Evolutionary conservation across 352 stramenopile species (phyloP).

Genomic region (Phytophthora pinifolia): DNA sequence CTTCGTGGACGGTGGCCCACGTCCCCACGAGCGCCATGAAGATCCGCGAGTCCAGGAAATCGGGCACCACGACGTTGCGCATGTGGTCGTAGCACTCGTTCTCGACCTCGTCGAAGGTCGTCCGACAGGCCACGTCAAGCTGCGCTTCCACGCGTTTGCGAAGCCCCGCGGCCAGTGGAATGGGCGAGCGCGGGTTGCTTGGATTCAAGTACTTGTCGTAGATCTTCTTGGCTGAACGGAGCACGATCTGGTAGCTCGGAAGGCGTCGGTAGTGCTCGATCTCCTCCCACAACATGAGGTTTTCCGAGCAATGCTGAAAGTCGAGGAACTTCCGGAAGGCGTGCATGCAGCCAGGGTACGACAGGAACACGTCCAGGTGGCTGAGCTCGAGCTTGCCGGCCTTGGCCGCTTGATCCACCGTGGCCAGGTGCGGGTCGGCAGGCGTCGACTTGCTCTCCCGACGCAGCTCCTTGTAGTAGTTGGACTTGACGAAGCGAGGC

Average conservation of each 20-base stretch:
- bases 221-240: slow-evolving; percentile 82
- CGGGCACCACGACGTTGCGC: slow-evolving; percentile 69
- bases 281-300: slow-evolving; percentile 85
- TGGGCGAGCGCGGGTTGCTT: slow-evolving; percentile 48
- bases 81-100: slow-evolving; percentile 76
- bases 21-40: slow-evolving; percentile 85
- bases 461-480: slow-evolving; percentile 66
- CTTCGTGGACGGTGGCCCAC: slow-evolving; percentile 73
- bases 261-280: slow-evolving; percentile 81
- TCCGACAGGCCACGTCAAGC: slow-evolving; percentile 64
- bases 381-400: slow-evolving; percentile 70
- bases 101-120: slow-evolving; percentile 77
- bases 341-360: slow-evolving; percentile 63
- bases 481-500: slow-evolving; percentile 74
- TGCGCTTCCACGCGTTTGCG: slow-evolving; percentile 48
- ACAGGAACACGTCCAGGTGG: slow-evolving; percentile 75
- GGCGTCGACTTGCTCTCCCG: slow-evolving; percentile 42
- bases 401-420: slow-evolving; percentile 66
- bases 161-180: slow-evolving; percentile 52
- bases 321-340: slow-evolving; percentile 75
- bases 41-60: slow-evolving; percentile 82
- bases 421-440: slow-evolving; percentile 50
- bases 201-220: slow-evolving; percentile 86
- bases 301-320: slow-evolving; percentile 77
- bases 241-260: slow-evolving; percentile 82